Conservation (phyloP, 805 yeast genomes). For the Yarrowia osloensis region DNA sequence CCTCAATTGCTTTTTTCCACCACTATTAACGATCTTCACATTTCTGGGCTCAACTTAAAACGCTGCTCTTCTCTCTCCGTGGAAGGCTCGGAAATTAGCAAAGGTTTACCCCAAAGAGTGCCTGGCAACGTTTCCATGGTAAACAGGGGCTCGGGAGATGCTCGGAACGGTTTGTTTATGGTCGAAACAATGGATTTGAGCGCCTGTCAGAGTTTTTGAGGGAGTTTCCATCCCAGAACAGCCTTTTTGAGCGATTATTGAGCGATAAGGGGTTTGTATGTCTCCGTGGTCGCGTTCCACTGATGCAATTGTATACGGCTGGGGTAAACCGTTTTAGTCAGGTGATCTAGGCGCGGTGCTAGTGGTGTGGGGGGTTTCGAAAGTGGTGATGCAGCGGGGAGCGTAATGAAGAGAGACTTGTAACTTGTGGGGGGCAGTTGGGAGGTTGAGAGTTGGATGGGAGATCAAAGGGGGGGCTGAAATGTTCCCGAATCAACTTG, state of each 20-base stretch:
- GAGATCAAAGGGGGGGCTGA: no score
- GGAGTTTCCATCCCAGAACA: neutral
- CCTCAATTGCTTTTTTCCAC: neutral
- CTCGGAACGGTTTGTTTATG: neutral
- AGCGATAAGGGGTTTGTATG: neutral
- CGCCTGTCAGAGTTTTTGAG: neutral
- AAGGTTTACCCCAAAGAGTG: neutral
- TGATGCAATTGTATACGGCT: no score
- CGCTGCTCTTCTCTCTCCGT: neutral
- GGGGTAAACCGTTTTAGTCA: no score
- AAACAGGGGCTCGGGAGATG: neutral
- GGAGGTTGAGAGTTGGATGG: no score
- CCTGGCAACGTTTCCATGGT: neutral
- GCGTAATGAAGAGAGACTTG: no score
- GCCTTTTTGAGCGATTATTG: neutral
- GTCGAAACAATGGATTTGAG: neutral
- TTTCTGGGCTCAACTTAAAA: neutral
- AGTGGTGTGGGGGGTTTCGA: no score
- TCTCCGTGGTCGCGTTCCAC: neutral
- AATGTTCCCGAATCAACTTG: no score
- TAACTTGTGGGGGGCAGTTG: no score
- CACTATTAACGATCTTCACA: neutral
- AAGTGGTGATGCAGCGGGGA: no score
- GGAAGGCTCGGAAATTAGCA: constrained; percentile 4
- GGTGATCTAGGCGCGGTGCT: no score